Conservation (phyloP, 176 grass and related monocot genomes). For the barley (Hordeum vulgare) region MorexV3_pseudomolecules_assembly NC_058523.1:530565991-530566490, state of each 20-base stretch:
- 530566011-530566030: not conserved
- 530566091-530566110: too few relatives aligned
- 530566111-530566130: not conserved
- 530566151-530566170: not conserved
- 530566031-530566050: not conserved
- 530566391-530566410: not conserved
- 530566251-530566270: not conserved
- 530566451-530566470: constrained; percentile 24
- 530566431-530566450: constrained; percentile 17
- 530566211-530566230: not conserved
- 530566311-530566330: too few relatives aligned
- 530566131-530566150: not conserved
- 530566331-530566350: not conserved
- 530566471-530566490: not conserved
- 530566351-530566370: not conserved
- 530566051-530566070: not conserved
- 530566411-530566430: constrained; percentile 14
- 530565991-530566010: not conserved
- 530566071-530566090: fast-evolving
- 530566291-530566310: not conserved
- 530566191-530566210: not conserved
- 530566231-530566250: not conserved
- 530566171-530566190: not conserved
- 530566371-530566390: not conserved
- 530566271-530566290: not conserved